Evolutionary conservation across 2,329 filamentous ascomycete species (phyloP).

Genomic region (Parastagonospora avenae): DNA sequence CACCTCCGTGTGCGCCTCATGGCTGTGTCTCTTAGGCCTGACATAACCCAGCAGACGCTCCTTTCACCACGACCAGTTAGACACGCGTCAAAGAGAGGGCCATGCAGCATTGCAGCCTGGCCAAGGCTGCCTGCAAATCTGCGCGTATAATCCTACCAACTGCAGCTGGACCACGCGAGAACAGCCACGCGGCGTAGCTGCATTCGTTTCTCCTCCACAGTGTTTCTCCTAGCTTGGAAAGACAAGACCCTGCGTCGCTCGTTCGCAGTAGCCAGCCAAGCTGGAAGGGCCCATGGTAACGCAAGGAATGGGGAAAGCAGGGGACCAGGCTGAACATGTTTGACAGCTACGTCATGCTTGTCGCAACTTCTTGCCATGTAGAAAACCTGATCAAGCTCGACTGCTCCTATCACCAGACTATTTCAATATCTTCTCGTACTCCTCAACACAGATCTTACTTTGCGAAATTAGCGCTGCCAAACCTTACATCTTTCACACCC

Average conservation of each 20-base stretch:
- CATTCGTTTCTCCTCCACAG: not conserved
- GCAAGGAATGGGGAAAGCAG: not conserved
- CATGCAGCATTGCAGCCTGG: not conserved
- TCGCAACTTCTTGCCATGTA: slow-evolving; percentile 9
- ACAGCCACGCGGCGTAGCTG: slow-evolving; percentile 2
- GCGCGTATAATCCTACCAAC: not conserved
- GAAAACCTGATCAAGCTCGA: slow-evolving; percentile 15
- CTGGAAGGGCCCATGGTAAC: not conserved
- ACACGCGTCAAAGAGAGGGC: not conserved
- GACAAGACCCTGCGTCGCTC: slow-evolving; percentile 1
- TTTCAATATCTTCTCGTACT: slow-evolving; percentile 1
- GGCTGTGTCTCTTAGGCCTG: slow-evolving; percentile 15
- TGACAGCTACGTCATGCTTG: slow-evolving; percentile 22
- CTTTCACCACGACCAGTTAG: slow-evolving; percentile 5
- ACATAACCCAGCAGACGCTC: slow-evolving; percentile 3
- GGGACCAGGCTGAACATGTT: slow-evolving; percentile 11
- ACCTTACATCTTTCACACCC: not conserved
- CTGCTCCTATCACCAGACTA: slow-evolving; percentile 5
- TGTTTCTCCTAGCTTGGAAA: not conserved
- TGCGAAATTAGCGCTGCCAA: too few species aligned
- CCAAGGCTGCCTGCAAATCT: not conserved
- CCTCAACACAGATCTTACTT: too few species aligned
- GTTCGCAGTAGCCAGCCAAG: not conserved
- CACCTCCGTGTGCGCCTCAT: slow-evolving; percentile 24
- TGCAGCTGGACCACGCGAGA: not conserved